Conservation (phyloP, 768 basidiomycete species). For the Paxillus rubicundulus region DNA sequence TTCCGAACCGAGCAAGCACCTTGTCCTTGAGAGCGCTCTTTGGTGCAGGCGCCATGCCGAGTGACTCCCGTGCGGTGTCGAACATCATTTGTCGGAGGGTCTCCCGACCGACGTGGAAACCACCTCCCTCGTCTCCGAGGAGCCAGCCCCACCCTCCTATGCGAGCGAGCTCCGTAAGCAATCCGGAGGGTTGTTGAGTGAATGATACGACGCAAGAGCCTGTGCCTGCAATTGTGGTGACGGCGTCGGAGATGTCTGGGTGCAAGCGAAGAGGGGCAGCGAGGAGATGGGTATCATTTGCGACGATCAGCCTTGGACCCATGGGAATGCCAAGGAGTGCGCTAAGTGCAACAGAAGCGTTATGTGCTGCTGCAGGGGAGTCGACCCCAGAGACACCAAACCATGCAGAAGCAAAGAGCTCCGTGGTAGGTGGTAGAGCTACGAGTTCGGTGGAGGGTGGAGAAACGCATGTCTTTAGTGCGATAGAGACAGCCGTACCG, state of each 20-base stretch:
- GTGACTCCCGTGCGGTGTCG: slow-evolving; percentile 50
- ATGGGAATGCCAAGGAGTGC: slow-evolving; percentile 55
- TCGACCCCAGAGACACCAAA: slow-evolving; percentile 84
- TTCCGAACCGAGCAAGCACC: slow-evolving; percentile 55
- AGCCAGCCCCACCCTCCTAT: slow-evolving; percentile 86
- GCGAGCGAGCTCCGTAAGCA: slow-evolving; percentile 62
- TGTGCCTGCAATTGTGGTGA: slow-evolving; percentile 79
- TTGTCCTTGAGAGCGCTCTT: slow-evolving; percentile 40
- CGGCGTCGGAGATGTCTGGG: slow-evolving; percentile 55
- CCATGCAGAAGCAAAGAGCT: slow-evolving; percentile 68
- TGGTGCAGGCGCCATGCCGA: slow-evolving; percentile 22
- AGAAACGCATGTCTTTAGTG: slow-evolving; percentile 47
- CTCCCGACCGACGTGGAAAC: slow-evolving; percentile 76
- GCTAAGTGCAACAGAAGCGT: slow-evolving; percentile 54
- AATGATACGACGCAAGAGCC: slow-evolving; percentile 77
- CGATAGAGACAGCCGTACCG: slow-evolving; percentile 47
- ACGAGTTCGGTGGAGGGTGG: slow-evolving; percentile 37
- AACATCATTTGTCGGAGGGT: slow-evolving; percentile 65
- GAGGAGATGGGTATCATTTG: slow-evolving; percentile 84
- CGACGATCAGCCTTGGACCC: slow-evolving; percentile 55
- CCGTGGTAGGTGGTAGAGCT: slow-evolving; percentile 37
- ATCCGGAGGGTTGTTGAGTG: slow-evolving; percentile 36
- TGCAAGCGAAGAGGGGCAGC: slow-evolving; percentile 72
- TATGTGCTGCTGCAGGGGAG: slow-evolving; percentile 58
- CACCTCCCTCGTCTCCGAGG: slow-evolving; percentile 81